Base-by-base conservation (phyloP, 805 yeast genomes). In the Lipomyces lipofer region DNA sequence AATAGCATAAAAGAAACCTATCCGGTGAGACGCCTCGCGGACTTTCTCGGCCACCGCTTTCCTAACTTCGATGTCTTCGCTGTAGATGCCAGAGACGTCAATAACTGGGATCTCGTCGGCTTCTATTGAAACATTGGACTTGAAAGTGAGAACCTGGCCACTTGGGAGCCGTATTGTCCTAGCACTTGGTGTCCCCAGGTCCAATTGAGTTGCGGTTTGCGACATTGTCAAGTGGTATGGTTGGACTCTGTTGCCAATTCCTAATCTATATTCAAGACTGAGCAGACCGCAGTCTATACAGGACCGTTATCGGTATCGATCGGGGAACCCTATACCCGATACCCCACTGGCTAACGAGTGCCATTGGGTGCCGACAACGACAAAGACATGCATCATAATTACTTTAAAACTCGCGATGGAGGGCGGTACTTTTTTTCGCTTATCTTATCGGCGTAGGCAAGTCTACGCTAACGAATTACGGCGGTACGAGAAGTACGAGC, bases 1-100 rank as follows among this genome's bases (percentile, higher is more conserved):
- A 29, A 47, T 46, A 10, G 64, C 64, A 43, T 66, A 66, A 44
- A 66, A 59, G 52, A 66, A 66, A 1, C 69, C 69, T 35, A 66
- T 64, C 5, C 51, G 54, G 17, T 61, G 55, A 52, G 66, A 63
- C 8, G 63, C 68, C 3, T 59, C 52, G 17, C 57, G 59, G n/a
- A 67, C 48, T 43, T 62, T 54, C 32, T 43, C 44, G 2, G 68
- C 70, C 15, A 66, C 47, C 22, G 49, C 54, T 25, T 35, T 45
- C 21, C 66, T 51, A 22, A 52, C 61, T 19, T 53, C 59, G 1
- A 56, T n/a, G 27, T 55, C 47, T 9, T 47, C 57, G 39, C 54
- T 47, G 51, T 39, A 52, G 50, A 62, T 39, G 12, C 53, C 49
- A 5, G 40, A 27, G 8, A 62, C 35, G 44, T 62, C 65, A 29